Conservation (phyloP, 805 yeast genomes). For the Hanseniaspora clermontiae region DNA sequence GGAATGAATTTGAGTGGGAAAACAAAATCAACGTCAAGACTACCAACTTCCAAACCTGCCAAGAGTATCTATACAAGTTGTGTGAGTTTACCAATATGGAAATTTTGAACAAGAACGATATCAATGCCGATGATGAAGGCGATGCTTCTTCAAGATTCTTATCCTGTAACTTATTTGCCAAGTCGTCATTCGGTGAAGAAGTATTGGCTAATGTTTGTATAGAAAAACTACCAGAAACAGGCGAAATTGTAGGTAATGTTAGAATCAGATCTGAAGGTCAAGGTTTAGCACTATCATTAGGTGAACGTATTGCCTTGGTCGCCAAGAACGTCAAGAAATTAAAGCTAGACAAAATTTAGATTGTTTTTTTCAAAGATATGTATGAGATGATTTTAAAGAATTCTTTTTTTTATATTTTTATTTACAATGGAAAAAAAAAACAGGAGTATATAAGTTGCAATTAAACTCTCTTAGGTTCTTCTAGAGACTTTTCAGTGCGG, state of each 20-base stretch:
- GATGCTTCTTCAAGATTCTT: conserved; percentile 37
- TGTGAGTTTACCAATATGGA: conserved; percentile 76
- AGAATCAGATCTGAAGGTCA: conserved; percentile 96
- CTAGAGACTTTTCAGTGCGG: conserved; percentile 36
- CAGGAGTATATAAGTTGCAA: conserved; percentile 6
- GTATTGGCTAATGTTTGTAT: conserved; percentile 92
- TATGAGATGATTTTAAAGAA: background rate
- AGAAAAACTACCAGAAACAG: conserved; percentile 55
- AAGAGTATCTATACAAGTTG: conserved; percentile 64
- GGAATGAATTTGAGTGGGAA: conserved; percentile 99
- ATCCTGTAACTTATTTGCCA: conserved; percentile 86
- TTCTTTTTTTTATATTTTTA: background rate
- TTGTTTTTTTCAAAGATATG: background rate
- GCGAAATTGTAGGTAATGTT: conserved; percentile 81
- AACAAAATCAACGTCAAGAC: conserved; percentile 86
- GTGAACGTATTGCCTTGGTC: conserved; percentile 82
- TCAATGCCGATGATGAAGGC: conserved; percentile 74
- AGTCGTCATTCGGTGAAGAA: conserved; percentile 91
- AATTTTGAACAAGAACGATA: conserved; percentile 81
- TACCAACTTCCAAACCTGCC: conserved; percentile 43
- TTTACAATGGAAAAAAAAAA: conserved; percentile 13
- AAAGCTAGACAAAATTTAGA: conserved; percentile 25
- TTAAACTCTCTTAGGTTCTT: conserved; percentile 18
- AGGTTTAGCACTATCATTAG: conserved; percentile 87
- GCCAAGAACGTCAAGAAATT: conserved; percentile 44